Evolutionary conservation across 176 grass and related monocot genomes (phyloP).

Genomic region (Aegilops speltoides): DNA sequence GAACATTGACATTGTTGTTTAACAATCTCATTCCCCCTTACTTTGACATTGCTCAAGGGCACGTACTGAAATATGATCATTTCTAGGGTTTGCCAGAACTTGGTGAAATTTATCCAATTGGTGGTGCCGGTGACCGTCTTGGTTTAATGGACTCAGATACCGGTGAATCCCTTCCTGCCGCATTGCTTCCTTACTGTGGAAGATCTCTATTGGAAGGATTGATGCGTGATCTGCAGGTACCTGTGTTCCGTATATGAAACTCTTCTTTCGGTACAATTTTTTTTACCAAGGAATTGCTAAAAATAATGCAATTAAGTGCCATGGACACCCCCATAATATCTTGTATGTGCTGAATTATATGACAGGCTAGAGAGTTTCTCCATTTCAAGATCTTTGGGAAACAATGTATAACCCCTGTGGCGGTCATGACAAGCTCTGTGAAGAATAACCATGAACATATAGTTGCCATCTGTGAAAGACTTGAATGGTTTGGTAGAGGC

Average conservation of each 20-base stretch:
- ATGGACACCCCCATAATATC: background rate
- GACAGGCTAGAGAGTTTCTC: slow-evolving; percentile 92
- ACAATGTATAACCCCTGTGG: slow-evolving; percentile 92
- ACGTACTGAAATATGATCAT: slow-evolving; percentile 44
- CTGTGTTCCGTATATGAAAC: background rate
- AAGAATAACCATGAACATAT: slow-evolving; percentile 96
- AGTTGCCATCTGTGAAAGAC: slow-evolving; percentile 71
- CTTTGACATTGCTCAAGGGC: background rate
- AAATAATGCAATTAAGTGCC: background rate
- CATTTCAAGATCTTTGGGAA: slow-evolving; percentile 89
- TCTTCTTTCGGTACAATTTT: background rate
- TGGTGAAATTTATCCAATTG: slow-evolving; percentile 98
- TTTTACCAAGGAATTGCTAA: background rate
- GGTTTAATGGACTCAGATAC: slow-evolving; percentile 73
- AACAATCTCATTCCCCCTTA: background rate
- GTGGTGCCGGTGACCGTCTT: slow-evolving; percentile 95
- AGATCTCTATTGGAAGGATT: slow-evolving; percentile 82
- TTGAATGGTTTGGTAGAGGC: slow-evolving; percentile 90
- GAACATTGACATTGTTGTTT: background rate
- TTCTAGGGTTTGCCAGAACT: slow-evolving; percentile 97
- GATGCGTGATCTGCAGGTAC: slow-evolving; percentile 93
- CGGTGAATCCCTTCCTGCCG: slow-evolving; percentile 91
- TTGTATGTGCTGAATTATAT: background rate
- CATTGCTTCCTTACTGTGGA: slow-evolving; percentile 92
- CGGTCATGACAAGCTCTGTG: slow-evolving; percentile 98